Percentiles rank a stretch among this genome's conserved stretches.
Evolutionary conservation across 352 stramenopile species (phyloP).

Genomic region (Bremia lactucae): DNA sequence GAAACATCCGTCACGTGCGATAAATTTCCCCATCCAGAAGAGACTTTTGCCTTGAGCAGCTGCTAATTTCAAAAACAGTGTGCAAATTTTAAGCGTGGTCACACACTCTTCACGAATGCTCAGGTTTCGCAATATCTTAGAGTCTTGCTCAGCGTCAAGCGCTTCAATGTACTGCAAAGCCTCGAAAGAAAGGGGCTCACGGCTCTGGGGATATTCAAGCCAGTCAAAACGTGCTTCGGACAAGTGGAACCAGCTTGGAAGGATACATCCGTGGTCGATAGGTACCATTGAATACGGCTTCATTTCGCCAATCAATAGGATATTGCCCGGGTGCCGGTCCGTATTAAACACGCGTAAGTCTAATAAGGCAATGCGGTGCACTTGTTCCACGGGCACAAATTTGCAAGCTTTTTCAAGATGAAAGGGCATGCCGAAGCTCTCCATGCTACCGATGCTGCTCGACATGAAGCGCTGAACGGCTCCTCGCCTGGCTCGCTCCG

Average conservation of each 20-base stretch:
- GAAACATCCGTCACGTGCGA: slow-evolving; percentile 59
- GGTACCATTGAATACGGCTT: slow-evolving; percentile 70
- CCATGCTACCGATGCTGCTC: slow-evolving; percentile 66
- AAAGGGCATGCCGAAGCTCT: slow-evolving; percentile 74
- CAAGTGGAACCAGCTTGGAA: slow-evolving; percentile 74
- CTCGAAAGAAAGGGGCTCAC: slow-evolving; percentile 35
- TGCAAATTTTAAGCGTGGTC: slow-evolving; percentile 62
- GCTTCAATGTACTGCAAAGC: slow-evolving; percentile 43
- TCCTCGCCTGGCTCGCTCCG: slow-evolving; percentile 41
- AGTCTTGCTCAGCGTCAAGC: slow-evolving; percentile 42
- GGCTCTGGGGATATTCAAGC: slow-evolving; percentile 66
- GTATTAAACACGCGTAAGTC: slow-evolving; percentile 82
- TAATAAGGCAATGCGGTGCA: slow-evolving; percentile 75
- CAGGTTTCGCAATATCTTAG: slow-evolving; percentile 32
- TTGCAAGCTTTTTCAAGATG: slow-evolving; percentile 40
- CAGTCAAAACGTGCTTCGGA: slow-evolving; percentile 73
- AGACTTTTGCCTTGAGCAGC: slow-evolving; percentile 35
- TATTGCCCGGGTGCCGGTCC: slow-evolving; percentile 76
- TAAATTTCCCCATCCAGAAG: slow-evolving; percentile 61
- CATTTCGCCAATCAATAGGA: slow-evolving; percentile 64
- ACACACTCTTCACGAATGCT: slow-evolving; percentile 69
- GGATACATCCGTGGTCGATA: slow-evolving; percentile 69
- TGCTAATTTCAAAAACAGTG: slow-evolving; percentile 54
- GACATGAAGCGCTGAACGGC: slow-evolving; percentile 76
- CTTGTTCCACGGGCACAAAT: slow-evolving; percentile 63